Base-by-base conservation (phyloP, 495 filamentous ascomycete species). In the Penicillium ochrochloron region DNA sequence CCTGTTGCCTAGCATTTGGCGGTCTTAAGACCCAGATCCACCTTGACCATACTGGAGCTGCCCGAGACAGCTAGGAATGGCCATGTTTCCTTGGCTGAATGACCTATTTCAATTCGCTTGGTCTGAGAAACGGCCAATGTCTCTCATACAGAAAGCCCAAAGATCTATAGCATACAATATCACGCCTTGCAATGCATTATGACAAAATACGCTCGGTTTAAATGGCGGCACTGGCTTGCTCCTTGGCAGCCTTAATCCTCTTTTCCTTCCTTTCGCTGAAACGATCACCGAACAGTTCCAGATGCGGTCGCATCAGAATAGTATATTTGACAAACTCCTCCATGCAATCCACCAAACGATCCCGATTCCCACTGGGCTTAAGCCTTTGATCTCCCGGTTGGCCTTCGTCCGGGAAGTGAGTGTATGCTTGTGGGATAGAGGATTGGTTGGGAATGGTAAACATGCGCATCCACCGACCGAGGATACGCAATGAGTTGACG, bases 381-480 rank as follows among this genome's bases (percentile, higher is more conserved):
- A 92, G 67, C 34, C 88, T 71, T 51, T 79, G 79, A 46, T 83
- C 83, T 11, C 76, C 84, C n/a, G 82, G 82, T 41, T 79, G 73
- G 21, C 78, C 80, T 37, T 81, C 83, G 54, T 84, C 83, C 0
- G 82, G 82, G 62, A 91, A 91, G 35, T 88, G 84, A 15, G 83
- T 90, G 66, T 85, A 91, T 2, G 88, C 89, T 62, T 76, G 80
- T 0, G 89, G 89, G 6, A 92, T 79, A 0, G 83, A 86, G 15
- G 82, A 86, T 74, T 92, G 88, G 66, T 92, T 92, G 3, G 86
- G 85, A 50, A 91, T 90, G 2, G 82, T 82, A 65, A 90, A 91
- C 89, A 91, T 92, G 34, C 89, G 82, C 89, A 92, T 92, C 89
- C 88, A 91, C 11, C 89, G 82, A 8, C 89, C 89, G 0, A 92